phyloP scores from a whole-genome alignment of 2,329 filamentous ascomycete genomes.

The Elsinoe necatrix region DNA sequence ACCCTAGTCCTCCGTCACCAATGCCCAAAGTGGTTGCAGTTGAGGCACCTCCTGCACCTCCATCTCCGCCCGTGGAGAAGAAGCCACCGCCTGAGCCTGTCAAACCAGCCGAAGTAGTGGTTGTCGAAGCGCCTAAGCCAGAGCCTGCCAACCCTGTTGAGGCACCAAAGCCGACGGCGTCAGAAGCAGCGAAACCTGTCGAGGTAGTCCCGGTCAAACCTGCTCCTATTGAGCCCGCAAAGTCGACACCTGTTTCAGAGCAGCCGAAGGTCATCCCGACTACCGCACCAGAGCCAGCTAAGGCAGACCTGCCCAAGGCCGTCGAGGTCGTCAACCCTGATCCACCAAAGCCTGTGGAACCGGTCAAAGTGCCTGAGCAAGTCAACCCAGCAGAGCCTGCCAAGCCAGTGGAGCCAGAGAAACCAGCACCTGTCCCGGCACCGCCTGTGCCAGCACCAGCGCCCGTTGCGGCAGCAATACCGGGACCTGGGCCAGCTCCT shows the following conservation, averaged over 20 bases:
- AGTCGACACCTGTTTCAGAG: neutral
- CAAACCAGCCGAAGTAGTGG: neutral
- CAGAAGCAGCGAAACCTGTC: neutral
- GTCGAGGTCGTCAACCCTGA: neutral
- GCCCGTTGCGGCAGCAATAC: neutral
- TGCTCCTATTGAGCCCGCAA: neutral
- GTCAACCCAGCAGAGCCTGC: neutral
- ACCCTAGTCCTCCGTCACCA: conserved; percentile 2
- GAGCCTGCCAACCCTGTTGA: neutral
- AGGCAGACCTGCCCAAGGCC: neutral
- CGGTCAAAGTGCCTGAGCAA: neutral
- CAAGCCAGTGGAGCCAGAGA: neutral
- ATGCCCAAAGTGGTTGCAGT: conserved; percentile 9
- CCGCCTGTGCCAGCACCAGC: too few relatives aligned
- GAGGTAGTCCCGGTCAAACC: neutral
- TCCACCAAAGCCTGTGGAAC: neutral
- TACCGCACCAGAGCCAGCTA: neutral
- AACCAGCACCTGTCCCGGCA: neutral
- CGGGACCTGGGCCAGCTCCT: neutral
- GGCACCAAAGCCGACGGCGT: neutral
- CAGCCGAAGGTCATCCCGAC: neutral
- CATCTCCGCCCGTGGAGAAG: conserved; percentile 2
- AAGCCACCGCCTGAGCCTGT: neutral
- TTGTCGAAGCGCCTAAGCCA: neutral
- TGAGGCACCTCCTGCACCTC: neutral